A percentile compares a stretch with the other conserved stretches of the same genome.
Conservation (phyloP, 2,329 filamentous ascomycete species). For the Keithomyces neogunnii region DNA sequence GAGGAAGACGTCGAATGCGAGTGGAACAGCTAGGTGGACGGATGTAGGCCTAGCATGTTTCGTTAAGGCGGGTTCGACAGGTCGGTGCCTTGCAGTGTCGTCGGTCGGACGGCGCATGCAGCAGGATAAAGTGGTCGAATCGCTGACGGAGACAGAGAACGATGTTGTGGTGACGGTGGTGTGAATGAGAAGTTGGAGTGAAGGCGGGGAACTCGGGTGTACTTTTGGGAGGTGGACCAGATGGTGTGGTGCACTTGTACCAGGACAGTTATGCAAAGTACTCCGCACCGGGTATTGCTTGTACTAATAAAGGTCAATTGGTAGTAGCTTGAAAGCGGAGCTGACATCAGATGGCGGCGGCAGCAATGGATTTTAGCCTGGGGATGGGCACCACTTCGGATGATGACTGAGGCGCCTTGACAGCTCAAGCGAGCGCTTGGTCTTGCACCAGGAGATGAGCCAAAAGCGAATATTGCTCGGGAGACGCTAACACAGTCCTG, state of each 20-base stretch:
- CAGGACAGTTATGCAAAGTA: neutral
- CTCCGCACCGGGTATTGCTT: no score
- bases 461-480: no score
- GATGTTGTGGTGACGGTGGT: neutral
- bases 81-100: neutral
- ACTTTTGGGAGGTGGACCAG: neutral
- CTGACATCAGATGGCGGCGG: no score
- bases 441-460: no score
- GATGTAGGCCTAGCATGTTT: neutral
- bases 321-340: no score
- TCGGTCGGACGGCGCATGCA: neutral
- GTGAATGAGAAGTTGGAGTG: neutral
- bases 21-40: neutral
- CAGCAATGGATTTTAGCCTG: no score
- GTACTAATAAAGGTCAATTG: no score
- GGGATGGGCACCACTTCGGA: no score
- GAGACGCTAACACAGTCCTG: no score
- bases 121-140: conserved; percentile 1
- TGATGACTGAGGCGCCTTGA: no score
- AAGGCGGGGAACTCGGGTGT: neutral
- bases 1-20: neutral
- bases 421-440: no score
- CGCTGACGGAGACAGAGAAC: neutral
- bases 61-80: neutral
- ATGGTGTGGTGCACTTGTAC: neutral